These are phyloP conservation scores for Hypsizygus marmoreus DNA, from an alignment of 768 basidiomycete species.

Conservation along the genomic window DNA sequence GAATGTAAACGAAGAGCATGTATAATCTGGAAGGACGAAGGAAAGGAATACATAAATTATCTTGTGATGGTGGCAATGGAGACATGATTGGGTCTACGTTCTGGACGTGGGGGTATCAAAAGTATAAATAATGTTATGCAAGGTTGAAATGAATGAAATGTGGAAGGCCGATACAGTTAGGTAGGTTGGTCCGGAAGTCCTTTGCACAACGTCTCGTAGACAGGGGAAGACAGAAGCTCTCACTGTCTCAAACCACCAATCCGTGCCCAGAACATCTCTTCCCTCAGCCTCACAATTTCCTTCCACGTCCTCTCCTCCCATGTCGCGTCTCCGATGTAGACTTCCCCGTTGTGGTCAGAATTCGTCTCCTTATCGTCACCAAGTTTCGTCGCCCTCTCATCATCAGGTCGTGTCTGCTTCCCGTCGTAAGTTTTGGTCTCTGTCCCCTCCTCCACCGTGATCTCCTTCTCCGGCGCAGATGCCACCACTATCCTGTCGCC, in stretches of 20 bases:
- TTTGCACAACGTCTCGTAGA: no score
- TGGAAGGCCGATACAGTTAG: not conserved
- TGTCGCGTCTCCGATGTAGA: constrained; percentile 64
- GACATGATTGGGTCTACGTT: no score
- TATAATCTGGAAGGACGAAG: not conserved
- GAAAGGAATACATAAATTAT: constrained; percentile 10
- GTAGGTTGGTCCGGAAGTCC: not conserved
- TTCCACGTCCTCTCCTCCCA: constrained; percentile 91
- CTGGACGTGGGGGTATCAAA: no score
- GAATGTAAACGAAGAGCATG: not conserved
- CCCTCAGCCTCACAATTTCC: constrained; percentile 68
- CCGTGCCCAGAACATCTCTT: constrained; percentile 88
- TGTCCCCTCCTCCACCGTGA: not conserved
- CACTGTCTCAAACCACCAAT: constrained; percentile 52
- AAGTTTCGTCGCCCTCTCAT: constrained; percentile 12
- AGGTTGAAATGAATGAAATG: constrained; percentile 7
- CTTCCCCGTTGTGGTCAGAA: constrained; percentile 30
- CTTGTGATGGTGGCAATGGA: constrained; percentile 3
- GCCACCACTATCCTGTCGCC: not conserved
- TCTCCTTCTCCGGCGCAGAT: constrained; percentile 2
- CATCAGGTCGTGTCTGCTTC: constrained; percentile 8
- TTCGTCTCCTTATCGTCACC: constrained; percentile 14
- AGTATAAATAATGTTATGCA: constrained; percentile 6
- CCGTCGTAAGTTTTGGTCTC: not conserved
- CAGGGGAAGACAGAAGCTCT: constrained; percentile 1